Evolutionary conservation across 2,329 filamentous ascomycete genomes (phyloP), one percentile per base, ranked within the genome.

Genomic region (Didymella lethalis): DNA sequence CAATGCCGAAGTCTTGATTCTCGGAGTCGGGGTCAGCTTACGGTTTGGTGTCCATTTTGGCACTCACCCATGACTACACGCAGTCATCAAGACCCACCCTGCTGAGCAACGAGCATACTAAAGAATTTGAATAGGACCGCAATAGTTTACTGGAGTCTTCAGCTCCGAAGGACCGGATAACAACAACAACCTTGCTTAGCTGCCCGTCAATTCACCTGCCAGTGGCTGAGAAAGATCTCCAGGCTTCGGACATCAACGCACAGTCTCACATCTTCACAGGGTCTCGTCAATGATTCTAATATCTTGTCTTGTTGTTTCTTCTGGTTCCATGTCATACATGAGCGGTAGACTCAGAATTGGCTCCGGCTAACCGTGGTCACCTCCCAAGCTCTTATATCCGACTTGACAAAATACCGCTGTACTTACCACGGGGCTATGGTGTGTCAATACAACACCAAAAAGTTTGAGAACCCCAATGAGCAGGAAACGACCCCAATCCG

Each of bases 21-120:
- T 45, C 36, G 45, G 55, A 38, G 45, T 53, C 55, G 45, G 48
- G 18, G 49, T 58, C 49, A 58, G 55, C 55, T 54, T 58, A 57
- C 55, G 23, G 14, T 29, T 38, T 3, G 38, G n/a, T 55, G 38
- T 44, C 46, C 28, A 18, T 46, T 40, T 40, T 31, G 29, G 29
- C 29, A 31, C 16, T 32, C 38, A 40, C 32, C 40, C 46, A 25
- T 50, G 40, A 46, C 40, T 45, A 14, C 38, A 26, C 16, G 16
- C 40, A 47, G 46, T 23, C 29, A 26, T 31, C 1, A 31, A 32
- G 31, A 50, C 31, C 47, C 41, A 46, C 54, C 2, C 23, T 8
- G 29, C 26, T 48, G 40, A 46, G 18, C 23, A 16, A n/a, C 14
- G 36, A 25, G 3, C 8, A 10, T 32, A 26, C 25, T 25, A 28